These are phyloP conservation scores for Nannochloropsis granulata DNA, from an alignment of 108 stramenopile species.

Conservation along the genomic window DNA sequence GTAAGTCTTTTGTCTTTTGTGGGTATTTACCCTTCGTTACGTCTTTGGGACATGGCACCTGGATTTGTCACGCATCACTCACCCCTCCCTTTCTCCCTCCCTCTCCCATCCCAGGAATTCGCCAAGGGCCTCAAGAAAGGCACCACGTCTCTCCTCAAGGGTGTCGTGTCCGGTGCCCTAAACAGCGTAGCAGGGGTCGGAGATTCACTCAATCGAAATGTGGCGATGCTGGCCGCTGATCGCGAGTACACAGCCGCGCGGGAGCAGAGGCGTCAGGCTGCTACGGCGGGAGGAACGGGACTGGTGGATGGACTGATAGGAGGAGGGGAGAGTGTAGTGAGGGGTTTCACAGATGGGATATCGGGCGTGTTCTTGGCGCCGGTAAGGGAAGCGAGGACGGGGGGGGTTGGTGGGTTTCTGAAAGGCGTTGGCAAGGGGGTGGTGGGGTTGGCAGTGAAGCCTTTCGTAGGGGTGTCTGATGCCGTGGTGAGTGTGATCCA, in stretches of 20 bases:
- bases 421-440: conserved; percentile 33
- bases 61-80: too few relatives aligned
- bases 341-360: neutral
- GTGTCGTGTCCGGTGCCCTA: neutral
- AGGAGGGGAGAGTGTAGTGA: conserved; percentile 20
- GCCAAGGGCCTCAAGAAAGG: neutral
- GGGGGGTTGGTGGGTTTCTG: conserved; percentile 28
- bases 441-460: conserved; percentile 32
- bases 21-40: neutral
- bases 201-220: neutral
- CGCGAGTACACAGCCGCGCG: neutral
- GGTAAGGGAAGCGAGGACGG: conserved; percentile 25
- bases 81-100: too few relatives aligned
- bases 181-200: neutral
- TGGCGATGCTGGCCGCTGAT: neutral
- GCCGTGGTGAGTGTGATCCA: conserved; percentile 10
- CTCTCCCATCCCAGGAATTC: neutral
- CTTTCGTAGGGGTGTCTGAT: conserved; percentile 26
- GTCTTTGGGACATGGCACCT: too few relatives aligned
- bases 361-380: conserved; percentile 20
- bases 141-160: neutral
- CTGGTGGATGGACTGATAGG: neutral
- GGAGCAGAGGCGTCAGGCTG: neutral
- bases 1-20: neutral
- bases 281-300: neutral